These are phyloP conservation scores for Acacia crassicarpa DNA, from an alignment of 306 rosid species.

Conservation along the genomic window DNA sequence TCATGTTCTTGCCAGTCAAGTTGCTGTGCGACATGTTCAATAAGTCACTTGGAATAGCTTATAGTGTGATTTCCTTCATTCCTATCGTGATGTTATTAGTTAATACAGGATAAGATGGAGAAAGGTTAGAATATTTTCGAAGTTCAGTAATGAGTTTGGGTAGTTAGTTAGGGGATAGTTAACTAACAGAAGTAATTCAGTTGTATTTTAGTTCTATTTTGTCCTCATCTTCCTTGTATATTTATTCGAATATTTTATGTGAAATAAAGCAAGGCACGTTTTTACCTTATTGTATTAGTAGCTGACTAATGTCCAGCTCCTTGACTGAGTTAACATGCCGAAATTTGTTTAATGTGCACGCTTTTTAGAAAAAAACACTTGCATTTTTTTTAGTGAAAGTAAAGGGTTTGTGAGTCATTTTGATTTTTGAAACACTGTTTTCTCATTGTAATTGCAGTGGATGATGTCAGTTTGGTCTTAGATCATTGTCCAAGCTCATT, in stretches of 20 bases:
- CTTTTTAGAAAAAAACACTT: background rate
- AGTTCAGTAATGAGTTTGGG: background rate
- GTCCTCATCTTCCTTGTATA: background rate
- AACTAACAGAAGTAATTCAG: too few relatives aligned
- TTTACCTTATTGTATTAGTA: background rate
- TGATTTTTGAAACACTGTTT: background rate
- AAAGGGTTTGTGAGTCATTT: background rate
- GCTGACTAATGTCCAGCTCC: background rate
- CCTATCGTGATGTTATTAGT: background rate
- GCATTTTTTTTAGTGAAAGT: background rate
- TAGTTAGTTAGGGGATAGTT: background rate
- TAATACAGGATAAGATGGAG: background rate
- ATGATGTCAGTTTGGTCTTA: slow-evolving; percentile 54
- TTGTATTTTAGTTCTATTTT: too few relatives aligned
- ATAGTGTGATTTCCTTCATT: background rate
- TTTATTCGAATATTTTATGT: background rate
- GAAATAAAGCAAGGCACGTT: background rate
- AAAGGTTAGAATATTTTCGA: background rate
- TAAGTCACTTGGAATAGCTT: background rate
- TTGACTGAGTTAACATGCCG: background rate
- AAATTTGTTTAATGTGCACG: background rate
- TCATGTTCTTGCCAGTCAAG: background rate
- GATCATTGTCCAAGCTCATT: slow-evolving; percentile 58
- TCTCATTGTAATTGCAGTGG: slow-evolving; percentile 41
- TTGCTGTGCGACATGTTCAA: background rate